Evolutionary conservation across 2,329 filamentous ascomycete species (phyloP).

Genomic region (Fusarium sublunatum): DNA sequence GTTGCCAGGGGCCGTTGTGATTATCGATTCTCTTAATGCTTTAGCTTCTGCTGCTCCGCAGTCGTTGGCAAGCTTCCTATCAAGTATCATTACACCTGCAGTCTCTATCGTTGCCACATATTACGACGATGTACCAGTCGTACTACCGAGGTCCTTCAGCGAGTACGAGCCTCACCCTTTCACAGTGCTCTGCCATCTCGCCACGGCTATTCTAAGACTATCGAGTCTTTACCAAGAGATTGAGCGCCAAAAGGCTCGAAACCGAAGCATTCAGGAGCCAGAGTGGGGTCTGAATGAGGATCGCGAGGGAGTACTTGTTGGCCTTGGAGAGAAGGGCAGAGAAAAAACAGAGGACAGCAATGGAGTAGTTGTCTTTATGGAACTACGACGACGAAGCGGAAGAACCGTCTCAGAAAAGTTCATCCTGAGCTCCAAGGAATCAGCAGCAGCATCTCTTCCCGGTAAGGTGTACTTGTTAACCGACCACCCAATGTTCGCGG

Average conservation of each 20-base stretch:
- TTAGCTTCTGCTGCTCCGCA: slow-evolving; percentile 66
- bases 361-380: slow-evolving; percentile 82
- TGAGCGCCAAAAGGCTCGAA: slow-evolving; percentile 77
- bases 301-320: slow-evolving; percentile 81
- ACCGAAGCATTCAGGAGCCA: slow-evolving; percentile 80
- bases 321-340: slow-evolving; percentile 65
- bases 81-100: slow-evolving; percentile 71
- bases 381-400: slow-evolving; percentile 86
- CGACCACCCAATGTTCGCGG: slow-evolving; percentile 78
- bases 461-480: slow-evolving; percentile 70
- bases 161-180: slow-evolving; percentile 76
- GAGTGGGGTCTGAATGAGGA: slow-evolving; percentile 82
- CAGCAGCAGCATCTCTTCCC: slow-evolving; percentile 25
- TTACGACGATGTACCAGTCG: slow-evolving; percentile 80
- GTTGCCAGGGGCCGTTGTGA: slow-evolving; percentile 72
- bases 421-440: slow-evolving; percentile 56
- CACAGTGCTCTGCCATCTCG: slow-evolving; percentile 80
- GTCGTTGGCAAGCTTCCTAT: slow-evolving; percentile 75
- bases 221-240: slow-evolving; percentile 80
- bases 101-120: slow-evolving; percentile 83
- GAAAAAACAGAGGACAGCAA: slow-evolving; percentile 49
- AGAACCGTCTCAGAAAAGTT: slow-evolving; percentile 78
- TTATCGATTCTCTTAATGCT: slow-evolving; percentile 83
- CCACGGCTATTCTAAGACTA: slow-evolving; percentile 84
- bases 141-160: slow-evolving; percentile 55